Conservation (phyloP, 129 eudicot genomes). For the Chrysanthemum seticuspe region DNA sequence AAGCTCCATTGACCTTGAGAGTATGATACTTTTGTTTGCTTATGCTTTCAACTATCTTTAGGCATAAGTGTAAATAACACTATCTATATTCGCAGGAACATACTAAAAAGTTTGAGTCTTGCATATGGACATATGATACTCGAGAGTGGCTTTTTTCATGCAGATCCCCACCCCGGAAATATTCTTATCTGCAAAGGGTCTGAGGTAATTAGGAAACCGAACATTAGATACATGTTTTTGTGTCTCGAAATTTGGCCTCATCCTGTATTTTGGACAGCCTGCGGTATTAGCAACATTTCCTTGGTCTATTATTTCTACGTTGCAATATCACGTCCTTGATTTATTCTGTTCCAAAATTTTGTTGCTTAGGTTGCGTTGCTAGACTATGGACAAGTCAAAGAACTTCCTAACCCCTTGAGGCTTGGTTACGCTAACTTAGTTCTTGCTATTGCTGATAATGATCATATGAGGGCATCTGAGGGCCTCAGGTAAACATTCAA, state of each 20-base stretch:
- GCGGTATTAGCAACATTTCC: not conserved
- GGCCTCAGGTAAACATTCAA: slow-evolving; percentile 61
- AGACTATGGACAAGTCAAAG: slow-evolving; percentile 99
- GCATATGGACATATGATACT: slow-evolving; percentile 99
- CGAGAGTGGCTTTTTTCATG: slow-evolving; percentile 97
- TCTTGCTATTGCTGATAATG: slow-evolving; percentile 94
- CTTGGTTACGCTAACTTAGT: slow-evolving; percentile 87
- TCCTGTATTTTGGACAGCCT: not conserved
- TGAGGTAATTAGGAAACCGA: slow-evolving; percentile 44
- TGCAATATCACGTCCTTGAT: not conserved
- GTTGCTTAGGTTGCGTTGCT: slow-evolving; percentile 82
- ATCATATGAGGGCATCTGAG: slow-evolving; percentile 65
- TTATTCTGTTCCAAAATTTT: slow-evolving; percentile 2
- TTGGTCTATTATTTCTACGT: not conserved
- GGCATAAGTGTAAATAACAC: not conserved
- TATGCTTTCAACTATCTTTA: not conserved
- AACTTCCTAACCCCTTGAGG: slow-evolving; percentile 78
- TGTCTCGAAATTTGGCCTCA: not conserved
- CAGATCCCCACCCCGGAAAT: slow-evolving; percentile 99
- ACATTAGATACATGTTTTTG: not conserved
- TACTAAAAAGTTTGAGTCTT: slow-evolving; percentile 73
- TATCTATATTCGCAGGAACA: slow-evolving; percentile 64
- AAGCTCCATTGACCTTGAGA: slow-evolving; percentile 59
- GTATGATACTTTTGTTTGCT: slow-evolving; percentile 33
- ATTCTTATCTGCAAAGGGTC: slow-evolving; percentile 87